phyloP scores from a whole-genome alignment of 345 rosid species.

The Mercurialis annua region DNA sequence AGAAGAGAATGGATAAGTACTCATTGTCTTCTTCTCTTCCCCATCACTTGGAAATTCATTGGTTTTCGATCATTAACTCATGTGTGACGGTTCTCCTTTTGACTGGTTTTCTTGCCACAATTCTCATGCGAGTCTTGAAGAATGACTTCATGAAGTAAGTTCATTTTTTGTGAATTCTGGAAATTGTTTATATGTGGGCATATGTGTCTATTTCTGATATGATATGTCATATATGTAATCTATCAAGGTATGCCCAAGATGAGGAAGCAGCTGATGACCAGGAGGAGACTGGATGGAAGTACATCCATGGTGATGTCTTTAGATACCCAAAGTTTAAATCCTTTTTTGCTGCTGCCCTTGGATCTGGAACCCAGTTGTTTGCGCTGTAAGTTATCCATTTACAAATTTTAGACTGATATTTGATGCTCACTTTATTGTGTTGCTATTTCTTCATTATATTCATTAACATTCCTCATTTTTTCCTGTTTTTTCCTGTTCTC shows the following conservation, averaged over 20 bases:
- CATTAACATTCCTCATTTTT: not conserved
- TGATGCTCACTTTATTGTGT: not conserved
- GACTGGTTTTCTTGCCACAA: constrained; percentile 90
- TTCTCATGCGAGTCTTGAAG: constrained; percentile 86
- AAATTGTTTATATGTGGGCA: not conserved
- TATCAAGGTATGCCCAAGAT: constrained; percentile 48
- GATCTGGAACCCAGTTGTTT: constrained; percentile 75
- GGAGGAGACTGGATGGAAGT: constrained; percentile 93
- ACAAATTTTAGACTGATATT: not conserved
- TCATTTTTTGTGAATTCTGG: not conserved
- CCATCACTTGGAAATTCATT: constrained; percentile 87
- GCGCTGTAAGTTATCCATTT: constrained; percentile 46
- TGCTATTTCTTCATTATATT: not conserved
- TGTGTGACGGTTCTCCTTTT: constrained; percentile 88
- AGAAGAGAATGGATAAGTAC: constrained; percentile 89
- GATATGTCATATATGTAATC: constrained; percentile 9
- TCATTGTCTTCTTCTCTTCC: constrained; percentile 82
- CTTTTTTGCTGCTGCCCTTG: constrained; percentile 71
- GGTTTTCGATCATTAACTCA: constrained; percentile 88
- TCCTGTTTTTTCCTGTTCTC: not conserved
- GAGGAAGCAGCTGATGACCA: constrained; percentile 88
- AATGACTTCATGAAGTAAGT: constrained; percentile 89
- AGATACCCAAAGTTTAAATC: constrained; percentile 71
- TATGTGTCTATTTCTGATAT: not conserved
- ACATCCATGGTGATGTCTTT: constrained; percentile 82